These are phyloP conservation scores for Scopulariopsis brevicaulis DNA, from an alignment of 2,329 filamentous ascomycete species.

Conservation along the genomic window DNA sequence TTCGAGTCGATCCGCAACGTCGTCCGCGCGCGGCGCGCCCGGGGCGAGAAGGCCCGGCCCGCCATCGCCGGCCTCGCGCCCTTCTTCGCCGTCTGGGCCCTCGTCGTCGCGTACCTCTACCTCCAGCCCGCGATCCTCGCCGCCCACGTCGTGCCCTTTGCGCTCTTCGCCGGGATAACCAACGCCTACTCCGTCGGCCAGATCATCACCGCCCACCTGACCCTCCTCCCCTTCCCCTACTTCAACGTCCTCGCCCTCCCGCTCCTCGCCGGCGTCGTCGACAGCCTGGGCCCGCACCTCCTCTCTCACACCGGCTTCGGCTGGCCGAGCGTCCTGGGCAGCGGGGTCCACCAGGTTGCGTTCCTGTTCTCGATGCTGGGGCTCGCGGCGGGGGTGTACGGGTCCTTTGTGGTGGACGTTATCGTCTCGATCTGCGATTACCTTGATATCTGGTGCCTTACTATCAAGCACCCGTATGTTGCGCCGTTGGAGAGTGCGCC, in stretches of 20 bases:
- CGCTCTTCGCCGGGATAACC: constrained; percentile 76
- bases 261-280: constrained; percentile 65
- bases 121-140: constrained; percentile 77
- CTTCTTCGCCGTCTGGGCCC: constrained; percentile 65
- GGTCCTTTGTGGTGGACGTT: constrained; percentile 92
- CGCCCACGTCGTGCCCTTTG: constrained; percentile 78
- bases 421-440: constrained; percentile 98
- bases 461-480: constrained; percentile 73
- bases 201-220: constrained; percentile 91
- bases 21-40: constrained; percentile 64
- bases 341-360: constrained; percentile 76
- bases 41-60: constrained; percentile 59
- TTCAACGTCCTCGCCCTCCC: constrained; percentile 76
- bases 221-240: constrained; percentile 80
- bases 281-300: constrained; percentile 64
- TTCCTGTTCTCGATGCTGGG: constrained; percentile 87
- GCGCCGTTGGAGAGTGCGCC: constrained; percentile 22
- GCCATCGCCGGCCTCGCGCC: constrained; percentile 77
- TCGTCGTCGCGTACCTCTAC: constrained; percentile 69
- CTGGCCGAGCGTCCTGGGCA: constrained; percentile 67
- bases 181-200: constrained; percentile 93
- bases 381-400: constrained; percentile 79
- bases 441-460: constrained; percentile 95
- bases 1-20: constrained; percentile 72
- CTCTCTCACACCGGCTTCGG: constrained; percentile 49